phyloP scores from a whole-genome alignment of 2,329 filamentous ascomycete genomes.

The Colletotrichum neosansevieriae region DNA sequence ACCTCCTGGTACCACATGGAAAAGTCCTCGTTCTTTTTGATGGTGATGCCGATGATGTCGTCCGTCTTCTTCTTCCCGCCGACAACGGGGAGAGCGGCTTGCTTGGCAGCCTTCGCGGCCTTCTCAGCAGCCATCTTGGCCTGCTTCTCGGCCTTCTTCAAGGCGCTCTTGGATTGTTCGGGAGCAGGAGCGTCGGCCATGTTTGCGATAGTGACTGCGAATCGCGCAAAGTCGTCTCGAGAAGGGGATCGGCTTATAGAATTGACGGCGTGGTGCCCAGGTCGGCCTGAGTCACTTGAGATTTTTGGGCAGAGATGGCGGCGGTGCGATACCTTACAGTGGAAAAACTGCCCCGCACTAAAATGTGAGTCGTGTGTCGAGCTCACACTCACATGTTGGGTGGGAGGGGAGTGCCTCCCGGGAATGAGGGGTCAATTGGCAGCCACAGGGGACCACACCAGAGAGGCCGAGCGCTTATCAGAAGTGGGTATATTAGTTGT shows the following conservation, averaged over 20 bases:
- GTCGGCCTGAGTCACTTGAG: slow-evolving; percentile 39
- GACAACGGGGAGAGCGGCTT: slow-evolving; percentile 63
- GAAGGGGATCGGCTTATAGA: slow-evolving; percentile 28
- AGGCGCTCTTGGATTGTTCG: slow-evolving; percentile 69
- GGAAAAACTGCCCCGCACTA: slow-evolving; percentile 41
- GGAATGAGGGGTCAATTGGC: slow-evolving; percentile 39
- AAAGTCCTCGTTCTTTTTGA: slow-evolving; percentile 87
- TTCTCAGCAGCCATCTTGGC: slow-evolving; percentile 72
- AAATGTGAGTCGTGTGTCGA: slow-evolving; percentile 38
- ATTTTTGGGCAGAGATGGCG: slow-evolving; percentile 35
- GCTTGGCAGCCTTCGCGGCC: slow-evolving; percentile 72
- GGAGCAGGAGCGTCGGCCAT: slow-evolving; percentile 43
- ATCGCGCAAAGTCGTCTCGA: slow-evolving; percentile 27
- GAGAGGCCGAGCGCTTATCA: slow-evolving; percentile 17
- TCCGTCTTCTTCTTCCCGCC: slow-evolving; percentile 70
- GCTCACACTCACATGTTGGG: no score
- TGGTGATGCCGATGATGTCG: slow-evolving; percentile 88
- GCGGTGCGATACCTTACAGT: slow-evolving; percentile 36
- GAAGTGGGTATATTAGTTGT: neutral
- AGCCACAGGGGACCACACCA: slow-evolving; percentile 24
- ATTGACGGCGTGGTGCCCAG: slow-evolving; percentile 30
- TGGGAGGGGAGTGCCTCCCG: neutral
- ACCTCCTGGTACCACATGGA: slow-evolving; percentile 98
- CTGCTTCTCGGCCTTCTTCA: slow-evolving; percentile 76
- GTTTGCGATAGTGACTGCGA: slow-evolving; percentile 30